Conservation (phyloP, 805 yeast species). For the Wickerhamiella slavikovae region DNA sequence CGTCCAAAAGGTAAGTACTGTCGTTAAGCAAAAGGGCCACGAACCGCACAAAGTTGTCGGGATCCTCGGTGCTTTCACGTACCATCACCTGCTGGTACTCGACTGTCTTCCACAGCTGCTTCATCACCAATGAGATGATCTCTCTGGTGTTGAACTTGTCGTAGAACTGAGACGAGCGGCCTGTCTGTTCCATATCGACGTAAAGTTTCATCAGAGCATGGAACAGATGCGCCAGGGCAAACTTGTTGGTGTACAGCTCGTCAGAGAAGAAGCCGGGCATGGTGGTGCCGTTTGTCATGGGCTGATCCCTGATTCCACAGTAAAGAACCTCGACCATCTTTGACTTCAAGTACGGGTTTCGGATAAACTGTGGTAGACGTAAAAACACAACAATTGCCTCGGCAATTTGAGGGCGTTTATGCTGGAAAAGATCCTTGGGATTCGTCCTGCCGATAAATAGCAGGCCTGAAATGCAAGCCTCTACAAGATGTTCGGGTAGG, state of each 20-base stretch:
- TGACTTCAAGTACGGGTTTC: conserved; percentile 86
- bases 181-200: conserved; percentile 90
- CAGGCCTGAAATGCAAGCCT: conserved; percentile 51
- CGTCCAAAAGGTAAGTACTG: conserved; percentile 78
- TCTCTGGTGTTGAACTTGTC: conserved; percentile 87
- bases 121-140: conserved; percentile 64
- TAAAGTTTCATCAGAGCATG: conserved; percentile 77
- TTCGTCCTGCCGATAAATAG: conserved; percentile 35
- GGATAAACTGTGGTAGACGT: conserved; percentile 43
- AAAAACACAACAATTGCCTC: conserved; percentile 57
- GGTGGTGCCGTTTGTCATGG: conserved; percentile 19
- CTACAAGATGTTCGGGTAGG: conserved; percentile 70
- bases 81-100: conserved; percentile 48
- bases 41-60: conserved; percentile 75
- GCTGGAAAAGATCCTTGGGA: conserved; percentile 31
- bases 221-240: conserved; percentile 44
- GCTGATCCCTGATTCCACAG: conserved; percentile 36
- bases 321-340: conserved; percentile 63
- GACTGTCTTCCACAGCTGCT: conserved; percentile 62
- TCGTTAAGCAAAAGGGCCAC: conserved; percentile 92
- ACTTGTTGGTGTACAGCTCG: conserved; percentile 39
- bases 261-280: conserved; percentile 48
- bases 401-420: conserved; percentile 18
- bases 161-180: conserved; percentile 84
- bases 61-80: conserved; percentile 41